Conservation (phyloP, 2,329 filamentous ascomycete genomes). For the Arachnomyces sp. region DNA sequence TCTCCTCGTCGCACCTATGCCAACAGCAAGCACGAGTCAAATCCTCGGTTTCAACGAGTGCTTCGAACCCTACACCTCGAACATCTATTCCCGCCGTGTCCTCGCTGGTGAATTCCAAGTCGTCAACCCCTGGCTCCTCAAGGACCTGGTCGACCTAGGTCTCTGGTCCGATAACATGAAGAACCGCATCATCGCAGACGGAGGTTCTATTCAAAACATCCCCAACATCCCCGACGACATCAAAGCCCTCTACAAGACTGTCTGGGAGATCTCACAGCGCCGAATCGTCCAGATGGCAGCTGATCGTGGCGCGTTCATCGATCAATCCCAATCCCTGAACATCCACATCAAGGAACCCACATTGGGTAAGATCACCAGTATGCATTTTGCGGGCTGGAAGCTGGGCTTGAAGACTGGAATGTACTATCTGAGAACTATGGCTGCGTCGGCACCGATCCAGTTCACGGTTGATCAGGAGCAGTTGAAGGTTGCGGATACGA, state of each 20-base stretch:
- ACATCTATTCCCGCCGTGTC: conserved; percentile 98
- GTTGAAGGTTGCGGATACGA: conserved; percentile 77
- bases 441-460: conserved; percentile 91
- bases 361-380: conserved; percentile 99
- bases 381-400: conserved; percentile 99
- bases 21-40: conserved; percentile 92
- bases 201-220: conserved; percentile 92
- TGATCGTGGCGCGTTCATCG: conserved; percentile 95
- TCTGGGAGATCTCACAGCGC: conserved; percentile 97
- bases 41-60: conserved; percentile 99
- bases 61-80: conserved; percentile 99
- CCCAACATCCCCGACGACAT: conserved; percentile 93
- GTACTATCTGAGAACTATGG: conserved; percentile 99
- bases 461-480: conserved; percentile 98
- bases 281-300: conserved; percentile 96
- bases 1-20: conserved; percentile 91
- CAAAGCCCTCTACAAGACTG: conserved; percentile 97
- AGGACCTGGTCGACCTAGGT: conserved; percentile 95
- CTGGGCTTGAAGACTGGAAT: conserved; percentile 98
- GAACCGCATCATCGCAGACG: conserved; percentile 98
- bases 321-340: conserved; percentile 98
- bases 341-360: conserved; percentile 99
- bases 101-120: conserved; percentile 98
- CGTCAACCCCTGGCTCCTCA: conserved; percentile 96
- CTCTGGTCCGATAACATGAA: conserved; percentile 99